Conservation (phyloP, 345 rosid species). For the Balakata baccata region DNA sequence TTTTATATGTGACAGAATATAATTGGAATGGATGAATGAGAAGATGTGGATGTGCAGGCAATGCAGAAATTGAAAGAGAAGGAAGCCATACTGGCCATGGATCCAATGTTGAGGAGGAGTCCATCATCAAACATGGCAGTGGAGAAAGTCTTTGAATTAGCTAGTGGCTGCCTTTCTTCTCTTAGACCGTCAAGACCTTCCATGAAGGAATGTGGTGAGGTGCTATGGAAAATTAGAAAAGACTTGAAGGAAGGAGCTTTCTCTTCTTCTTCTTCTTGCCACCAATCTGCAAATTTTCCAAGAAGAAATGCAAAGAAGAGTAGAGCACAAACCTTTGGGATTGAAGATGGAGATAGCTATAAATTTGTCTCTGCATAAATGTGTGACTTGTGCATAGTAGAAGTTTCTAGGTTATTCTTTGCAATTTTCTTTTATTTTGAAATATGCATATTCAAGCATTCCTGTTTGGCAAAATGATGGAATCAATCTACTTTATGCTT, state of each 20-base stretch:
- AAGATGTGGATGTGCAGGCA: conserved; percentile 46
- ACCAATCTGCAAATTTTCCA: conserved; percentile 45
- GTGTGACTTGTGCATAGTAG: no score
- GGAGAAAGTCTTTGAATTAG: conserved; percentile 63
- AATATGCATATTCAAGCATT: background rate
- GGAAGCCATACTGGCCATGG: conserved; percentile 69
- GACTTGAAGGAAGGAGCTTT: conserved; percentile 43
- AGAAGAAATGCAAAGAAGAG: conserved; percentile 27
- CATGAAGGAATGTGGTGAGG: conserved; percentile 71
- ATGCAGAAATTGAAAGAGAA: conserved; percentile 56
- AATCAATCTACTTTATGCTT: no score
- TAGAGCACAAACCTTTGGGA: conserved; percentile 42
- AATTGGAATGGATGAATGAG: background rate
- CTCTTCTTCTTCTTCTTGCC: conserved; percentile 39
- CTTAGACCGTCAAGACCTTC: conserved; percentile 60
- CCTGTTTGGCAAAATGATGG: background rate
- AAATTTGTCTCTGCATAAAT: conserved; percentile 49
- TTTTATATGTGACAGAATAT: no score
- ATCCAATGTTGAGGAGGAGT: conserved; percentile 60
- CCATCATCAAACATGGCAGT: conserved; percentile 56
- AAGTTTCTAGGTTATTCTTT: background rate
- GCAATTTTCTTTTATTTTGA: background rate
- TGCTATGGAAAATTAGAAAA: conserved; percentile 68
- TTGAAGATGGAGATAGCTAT: conserved; percentile 35
- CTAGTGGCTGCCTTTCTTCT: conserved; percentile 53